phyloP scores from a whole-genome alignment of 768 basidiomycete genomes.

The Pluteus cervinus region DNA sequence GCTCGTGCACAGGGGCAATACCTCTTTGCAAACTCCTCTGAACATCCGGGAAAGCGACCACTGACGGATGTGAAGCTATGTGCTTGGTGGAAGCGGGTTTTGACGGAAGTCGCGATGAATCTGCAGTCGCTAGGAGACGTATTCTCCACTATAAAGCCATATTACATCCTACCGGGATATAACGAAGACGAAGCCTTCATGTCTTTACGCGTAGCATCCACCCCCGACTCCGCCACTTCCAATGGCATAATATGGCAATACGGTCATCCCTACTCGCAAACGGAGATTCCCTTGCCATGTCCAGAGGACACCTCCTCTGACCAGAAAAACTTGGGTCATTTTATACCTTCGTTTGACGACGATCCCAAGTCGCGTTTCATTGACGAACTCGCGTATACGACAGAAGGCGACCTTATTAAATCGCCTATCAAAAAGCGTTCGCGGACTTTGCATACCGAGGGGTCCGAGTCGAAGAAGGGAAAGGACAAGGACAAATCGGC shows the following conservation, averaged over 20 bases:
- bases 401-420: constrained; percentile 48
- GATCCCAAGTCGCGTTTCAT: constrained; percentile 94
- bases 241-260: constrained; percentile 52
- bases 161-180: constrained; percentile 68
- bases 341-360: constrained; percentile 91
- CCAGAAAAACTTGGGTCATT: constrained; percentile 52
- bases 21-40: constrained; percentile 84
- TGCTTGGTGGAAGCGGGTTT: constrained; percentile 86
- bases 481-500: constrained; percentile 16
- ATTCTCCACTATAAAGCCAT: constrained; percentile 32
- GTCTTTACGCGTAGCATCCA: constrained; percentile 37
- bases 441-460: constrained; percentile 27
- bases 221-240: constrained; percentile 12
- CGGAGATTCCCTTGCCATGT: constrained; percentile 41
- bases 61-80: constrained; percentile 77
- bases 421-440: constrained; percentile 60
- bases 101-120: constrained; percentile 49
- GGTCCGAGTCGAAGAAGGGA: constrained; percentile 12
- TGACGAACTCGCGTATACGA: constrained; percentile 80
- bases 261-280: constrained; percentile 71
- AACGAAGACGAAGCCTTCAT: constrained; percentile 60
- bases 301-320: constrained; percentile 22
- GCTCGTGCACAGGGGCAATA: constrained; percentile 90
- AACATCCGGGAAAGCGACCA: constrained; percentile 63
- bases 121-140: constrained; percentile 22